Conservation (phyloP, 2,329 filamentous ascomycete species). For the Trichocomaceae sp. region DNA sequence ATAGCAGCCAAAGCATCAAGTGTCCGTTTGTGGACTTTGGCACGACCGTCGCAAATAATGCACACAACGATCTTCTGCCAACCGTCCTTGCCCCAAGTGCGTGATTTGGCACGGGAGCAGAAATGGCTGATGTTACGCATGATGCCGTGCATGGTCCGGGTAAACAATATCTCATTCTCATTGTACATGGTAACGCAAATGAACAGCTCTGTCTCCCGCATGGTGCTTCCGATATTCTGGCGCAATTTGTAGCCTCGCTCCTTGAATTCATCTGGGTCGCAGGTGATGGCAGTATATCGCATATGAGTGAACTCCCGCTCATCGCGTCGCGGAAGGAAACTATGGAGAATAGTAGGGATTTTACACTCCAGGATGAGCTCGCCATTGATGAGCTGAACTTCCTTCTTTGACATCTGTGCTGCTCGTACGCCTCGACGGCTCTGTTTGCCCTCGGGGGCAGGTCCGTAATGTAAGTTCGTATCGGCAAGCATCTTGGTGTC, state of each 20-base stretch:
- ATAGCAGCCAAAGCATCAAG: conserved; percentile 92
- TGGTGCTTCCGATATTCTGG: conserved; percentile 76
- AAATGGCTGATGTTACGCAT: conserved; percentile 98
- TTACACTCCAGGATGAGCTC: conserved; percentile 98
- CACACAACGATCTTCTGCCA: conserved; percentile 99
- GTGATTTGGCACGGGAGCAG: conserved; percentile 82
- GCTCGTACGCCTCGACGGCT: conserved; percentile 78
- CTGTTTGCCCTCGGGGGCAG: conserved; percentile 79
- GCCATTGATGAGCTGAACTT: conserved; percentile 93
- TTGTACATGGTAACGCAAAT: conserved; percentile 99
- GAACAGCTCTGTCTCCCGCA: conserved; percentile 87
- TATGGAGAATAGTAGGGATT: conserved; percentile 96
- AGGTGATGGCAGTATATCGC: conserved; percentile 98
- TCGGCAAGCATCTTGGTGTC: conserved; percentile 60
- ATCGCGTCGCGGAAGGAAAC: conserved; percentile 85
- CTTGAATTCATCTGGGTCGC: conserved; percentile 90
- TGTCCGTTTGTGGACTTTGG: conserved; percentile 87
- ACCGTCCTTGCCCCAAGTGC: conserved; percentile 92
- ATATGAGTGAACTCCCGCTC: conserved; percentile 97
- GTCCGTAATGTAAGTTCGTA: conserved; percentile 65
- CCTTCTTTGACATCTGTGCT: conserved; percentile 84
- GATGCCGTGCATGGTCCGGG: conserved; percentile 94
- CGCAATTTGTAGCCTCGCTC: conserved; percentile 83
- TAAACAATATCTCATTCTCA: conserved; percentile 94
- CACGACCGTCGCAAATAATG: conserved; percentile 88